These are phyloP conservation scores for Aureobasidium mangrovei DNA, from an alignment of 2,329 filamentous ascomycete species.

Conservation along the genomic window DNA sequence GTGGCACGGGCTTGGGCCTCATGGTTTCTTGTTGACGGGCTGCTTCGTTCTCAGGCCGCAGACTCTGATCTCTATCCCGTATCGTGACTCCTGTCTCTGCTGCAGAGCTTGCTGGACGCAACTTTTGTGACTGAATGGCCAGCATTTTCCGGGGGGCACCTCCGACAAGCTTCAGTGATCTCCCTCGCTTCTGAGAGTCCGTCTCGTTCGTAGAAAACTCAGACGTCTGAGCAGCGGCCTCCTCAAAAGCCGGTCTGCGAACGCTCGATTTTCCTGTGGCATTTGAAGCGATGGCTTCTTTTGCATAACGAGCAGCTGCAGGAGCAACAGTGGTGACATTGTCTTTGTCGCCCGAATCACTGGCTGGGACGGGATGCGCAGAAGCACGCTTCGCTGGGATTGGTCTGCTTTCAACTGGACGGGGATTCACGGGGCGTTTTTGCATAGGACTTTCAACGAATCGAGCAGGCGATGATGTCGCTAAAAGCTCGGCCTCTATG, in stretches of 20 bases:
- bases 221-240: background rate
- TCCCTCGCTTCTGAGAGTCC: constrained; percentile 13
- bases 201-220: background rate
- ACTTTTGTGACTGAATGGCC: constrained; percentile 32
- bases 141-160: constrained; percentile 35
- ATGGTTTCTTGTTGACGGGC: background rate
- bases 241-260: background rate
- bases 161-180: constrained; percentile 32
- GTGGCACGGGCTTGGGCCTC: background rate
- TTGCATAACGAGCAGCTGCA: background rate
- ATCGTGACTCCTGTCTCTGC: background rate
- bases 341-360: background rate
- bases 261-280: background rate
- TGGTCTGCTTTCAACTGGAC: background rate
- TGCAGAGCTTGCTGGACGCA: constrained; percentile 5
- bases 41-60: background rate
- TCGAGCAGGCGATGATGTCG: constrained; percentile 14
- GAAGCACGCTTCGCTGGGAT: background rate
- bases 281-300: background rate
- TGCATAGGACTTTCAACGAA: background rate
- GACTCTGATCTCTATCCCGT: background rate
- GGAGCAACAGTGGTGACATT: background rate
- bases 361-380: constrained; percentile 14
- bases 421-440: constrained; percentile 19
- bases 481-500: constrained; percentile 22